phyloP scores from a whole-genome alignment of 495 filamentous ascomycete genomes.

The Amniculicola lignicola region DNA sequence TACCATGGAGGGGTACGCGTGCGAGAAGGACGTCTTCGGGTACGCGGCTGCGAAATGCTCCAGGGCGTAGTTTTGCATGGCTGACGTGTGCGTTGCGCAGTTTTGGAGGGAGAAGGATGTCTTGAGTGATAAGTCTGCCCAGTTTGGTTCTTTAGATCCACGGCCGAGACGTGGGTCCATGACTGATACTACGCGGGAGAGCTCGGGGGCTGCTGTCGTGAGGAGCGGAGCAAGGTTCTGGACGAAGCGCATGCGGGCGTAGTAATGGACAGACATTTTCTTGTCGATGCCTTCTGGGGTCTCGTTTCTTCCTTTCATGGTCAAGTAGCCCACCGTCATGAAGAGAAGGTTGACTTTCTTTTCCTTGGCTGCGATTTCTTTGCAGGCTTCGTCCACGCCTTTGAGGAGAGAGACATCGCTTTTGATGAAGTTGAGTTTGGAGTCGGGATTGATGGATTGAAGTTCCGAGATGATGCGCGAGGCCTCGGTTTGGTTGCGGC shows the following conservation, averaged over 20 bases:
- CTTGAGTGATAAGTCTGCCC: constrained; percentile 35
- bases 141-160: constrained; percentile 16
- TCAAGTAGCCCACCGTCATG: constrained; percentile 49
- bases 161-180: constrained; percentile 19
- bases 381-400: constrained; percentile 59
- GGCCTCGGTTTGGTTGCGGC: constrained; percentile 42
- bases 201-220: constrained; percentile 28
- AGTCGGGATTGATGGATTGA: constrained; percentile 45
- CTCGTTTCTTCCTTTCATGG: constrained; percentile 44
- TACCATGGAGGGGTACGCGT: constrained; percentile 16
- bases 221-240: constrained; percentile 38
- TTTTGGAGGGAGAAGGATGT: constrained; percentile 35
- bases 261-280: constrained; percentile 55
- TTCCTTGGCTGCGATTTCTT: constrained; percentile 55
- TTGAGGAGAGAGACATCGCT: constrained; percentile 57
- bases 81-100: constrained; percentile 21
- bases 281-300: constrained; percentile 58
- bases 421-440: constrained; percentile 54
- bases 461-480: constrained; percentile 37
- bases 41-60: constrained; percentile 13
- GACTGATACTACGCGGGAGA: constrained; percentile 40
- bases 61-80: constrained; percentile 25
- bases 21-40: constrained; percentile 15
- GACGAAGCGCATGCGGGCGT: constrained; percentile 62
- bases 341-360: constrained; percentile 61